Evolutionary conservation across 208 protist species (phyloP).

Genomic region (Trypanosoma cruzi): DNA sequence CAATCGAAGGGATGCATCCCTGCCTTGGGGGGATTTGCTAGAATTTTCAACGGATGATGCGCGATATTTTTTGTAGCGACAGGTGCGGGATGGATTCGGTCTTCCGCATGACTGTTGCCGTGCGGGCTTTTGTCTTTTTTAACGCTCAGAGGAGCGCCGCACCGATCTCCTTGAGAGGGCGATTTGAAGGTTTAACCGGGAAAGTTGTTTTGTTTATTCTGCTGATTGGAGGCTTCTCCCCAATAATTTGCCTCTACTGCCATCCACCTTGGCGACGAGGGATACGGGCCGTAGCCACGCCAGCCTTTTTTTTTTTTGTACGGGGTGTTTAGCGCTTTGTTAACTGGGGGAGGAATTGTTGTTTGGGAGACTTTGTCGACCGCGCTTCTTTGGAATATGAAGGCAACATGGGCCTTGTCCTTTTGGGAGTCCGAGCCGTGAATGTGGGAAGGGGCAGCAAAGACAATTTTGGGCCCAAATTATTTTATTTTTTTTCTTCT

Average conservation of each 20-base stretch:
- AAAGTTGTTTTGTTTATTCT: no score
- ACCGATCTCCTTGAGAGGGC: conserved; percentile 11
- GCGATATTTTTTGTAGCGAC: not conserved
- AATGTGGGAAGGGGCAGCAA: not conserved
- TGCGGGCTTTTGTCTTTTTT: conserved; percentile 16
- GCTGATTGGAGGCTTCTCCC: no score
- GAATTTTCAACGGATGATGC: not conserved
- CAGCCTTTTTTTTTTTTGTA: not conserved
- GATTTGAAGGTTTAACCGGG: not conserved
- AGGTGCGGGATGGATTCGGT: conserved; percentile 20
- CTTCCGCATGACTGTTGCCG: conserved; percentile 20
- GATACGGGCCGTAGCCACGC: no score
- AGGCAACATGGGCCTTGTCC: no score
- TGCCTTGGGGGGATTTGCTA: conserved; percentile 8
- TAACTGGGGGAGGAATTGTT: not conserved
- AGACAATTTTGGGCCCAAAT: not conserved
- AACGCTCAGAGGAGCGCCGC: not conserved
- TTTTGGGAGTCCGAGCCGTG: not conserved
- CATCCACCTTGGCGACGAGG: no score
- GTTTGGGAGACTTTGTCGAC: not conserved
- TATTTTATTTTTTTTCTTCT: not conserved
- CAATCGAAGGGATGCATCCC: conserved; percentile 23
- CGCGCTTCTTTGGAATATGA: no score
- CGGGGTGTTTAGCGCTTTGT: no score
- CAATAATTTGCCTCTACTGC: no score